Conservation (phyloP, 805 yeast species). For the Nakazawaea holstii region DNA sequence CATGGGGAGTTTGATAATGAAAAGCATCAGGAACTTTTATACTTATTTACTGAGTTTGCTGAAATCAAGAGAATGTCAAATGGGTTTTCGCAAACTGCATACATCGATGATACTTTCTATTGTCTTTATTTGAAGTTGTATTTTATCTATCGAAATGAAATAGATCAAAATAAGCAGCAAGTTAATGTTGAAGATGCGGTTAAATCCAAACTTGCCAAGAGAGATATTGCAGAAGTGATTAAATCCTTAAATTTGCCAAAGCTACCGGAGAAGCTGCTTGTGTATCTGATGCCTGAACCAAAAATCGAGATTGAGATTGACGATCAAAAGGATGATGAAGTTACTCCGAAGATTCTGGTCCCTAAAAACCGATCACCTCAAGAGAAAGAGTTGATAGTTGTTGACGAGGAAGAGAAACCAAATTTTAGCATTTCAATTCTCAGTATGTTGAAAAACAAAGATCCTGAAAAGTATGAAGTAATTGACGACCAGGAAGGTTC, state of each 20-base stretch:
- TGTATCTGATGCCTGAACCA: neutral
- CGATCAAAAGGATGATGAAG: neutral
- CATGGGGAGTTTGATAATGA: slow-evolving; percentile 25
- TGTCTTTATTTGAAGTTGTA: slow-evolving; percentile 53
- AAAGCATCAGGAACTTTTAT: slow-evolving; percentile 27
- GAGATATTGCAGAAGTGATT: slow-evolving; percentile 34
- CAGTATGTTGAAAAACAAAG: neutral
- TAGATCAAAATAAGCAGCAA: neutral
- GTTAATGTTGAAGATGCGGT: slow-evolving; percentile 12
- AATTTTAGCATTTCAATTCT: neutral
- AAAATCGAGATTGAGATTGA: neutral
- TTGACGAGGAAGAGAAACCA: neutral
- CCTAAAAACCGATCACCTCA: neutral
- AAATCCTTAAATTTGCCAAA: slow-evolving; percentile 15
- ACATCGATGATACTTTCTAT: slow-evolving; percentile 68
- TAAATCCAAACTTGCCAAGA: slow-evolving; percentile 40
- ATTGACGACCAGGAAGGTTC: neutral
- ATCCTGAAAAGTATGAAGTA: neutral
- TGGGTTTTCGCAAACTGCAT: slow-evolving; percentile 75
- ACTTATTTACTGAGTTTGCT: slow-evolving; percentile 42
- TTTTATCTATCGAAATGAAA: slow-evolving; percentile 6
- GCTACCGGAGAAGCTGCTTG: slow-evolving; percentile 4
- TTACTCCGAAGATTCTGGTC: neutral
- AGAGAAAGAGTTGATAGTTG: neutral
- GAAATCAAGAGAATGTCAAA: slow-evolving; percentile 70